Evolutionary conservation across 2,329 filamentous ascomycete species (phyloP), one percentile per base, ranked within the genome.

Genomic region (Pyrenophora teres): DNA sequence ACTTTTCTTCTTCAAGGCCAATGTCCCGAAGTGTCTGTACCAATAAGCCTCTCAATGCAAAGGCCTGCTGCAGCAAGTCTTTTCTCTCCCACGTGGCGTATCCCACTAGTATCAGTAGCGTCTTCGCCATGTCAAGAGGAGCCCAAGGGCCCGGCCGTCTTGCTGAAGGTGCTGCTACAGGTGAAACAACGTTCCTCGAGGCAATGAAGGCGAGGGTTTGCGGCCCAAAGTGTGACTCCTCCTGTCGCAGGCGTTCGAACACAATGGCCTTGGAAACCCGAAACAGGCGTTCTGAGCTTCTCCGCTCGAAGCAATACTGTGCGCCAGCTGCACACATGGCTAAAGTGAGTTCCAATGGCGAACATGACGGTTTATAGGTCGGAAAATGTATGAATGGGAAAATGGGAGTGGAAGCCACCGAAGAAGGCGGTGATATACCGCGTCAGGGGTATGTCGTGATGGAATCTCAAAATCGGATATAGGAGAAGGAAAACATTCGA

Each of bases 311-410:
- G 37, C 69, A 68, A 38, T 70, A 71, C 36, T 71, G 67, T 9
- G 70, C 69, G 6, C 70, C 70, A 13, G 67, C 63, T 12, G 68
- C 64, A 37, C 65, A 67, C 60, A 73, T 71, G 3, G 65, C 62
- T 5, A 73, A 52, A 2, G 68, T 67, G 5, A 72, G 59, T 40
- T 71, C 68, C 16, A 69, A 40, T 2, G 70, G 67, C 8, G 67
- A 69, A 33, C 59, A 60, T 32, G 62, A 64, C 12, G 67, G 64
- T 30, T 66, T 61, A 35, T 68, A 73, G 7, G 67, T 73, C 4
- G 69, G 66, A 33, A 57, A 53, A 36, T 73, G 68, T 12, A 73
- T 67, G 46, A 71, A 70, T 0, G 69, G 69, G 13, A 70, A 70
- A 68, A 43, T 72, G 69, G 9, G 64, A 65, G 13, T 72, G 68